A percentile compares a stretch with the other conserved stretches of the same genome.
Conservation (phyloP, 129 eudicot genomes). For the Gnaphalium uliginosum region DNA sequence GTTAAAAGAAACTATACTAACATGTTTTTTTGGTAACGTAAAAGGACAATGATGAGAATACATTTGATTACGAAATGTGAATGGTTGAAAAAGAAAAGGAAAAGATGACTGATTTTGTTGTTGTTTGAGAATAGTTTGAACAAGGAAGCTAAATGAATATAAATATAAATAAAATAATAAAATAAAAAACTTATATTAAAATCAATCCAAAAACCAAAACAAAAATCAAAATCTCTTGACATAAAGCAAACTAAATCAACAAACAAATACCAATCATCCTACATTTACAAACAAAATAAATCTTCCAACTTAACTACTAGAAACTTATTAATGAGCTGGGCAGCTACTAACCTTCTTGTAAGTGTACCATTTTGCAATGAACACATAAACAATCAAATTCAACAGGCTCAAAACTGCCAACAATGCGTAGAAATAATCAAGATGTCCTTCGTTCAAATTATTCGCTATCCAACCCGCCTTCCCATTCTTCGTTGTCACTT, state of each 20-base stretch:
- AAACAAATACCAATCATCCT: not conserved
- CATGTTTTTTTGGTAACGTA: no score
- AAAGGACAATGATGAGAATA: no score
- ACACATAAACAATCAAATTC: conserved; percentile 59
- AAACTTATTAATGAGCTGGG: conserved; percentile 4
- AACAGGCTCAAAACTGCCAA: conserved; percentile 49
- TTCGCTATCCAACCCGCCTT: conserved; percentile 70
- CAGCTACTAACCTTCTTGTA: conserved; percentile 54
- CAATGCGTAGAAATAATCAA: conserved; percentile 59
- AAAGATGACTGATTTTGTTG: no score
- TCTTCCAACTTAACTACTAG: not conserved
- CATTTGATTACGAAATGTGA: no score
- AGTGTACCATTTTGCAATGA: conserved; percentile 56
- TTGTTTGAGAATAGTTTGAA: no score
- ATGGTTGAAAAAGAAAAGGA: no score
- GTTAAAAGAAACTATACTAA: no score
- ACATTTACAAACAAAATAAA: not conserved
- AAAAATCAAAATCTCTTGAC: not conserved
- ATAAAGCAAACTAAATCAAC: not conserved
- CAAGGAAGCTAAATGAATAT: no score
- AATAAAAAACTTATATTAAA: no score
- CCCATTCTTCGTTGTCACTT: conserved; percentile 47
- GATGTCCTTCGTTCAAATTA: conserved; percentile 66
- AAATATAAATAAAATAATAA: no score
- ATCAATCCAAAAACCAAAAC: not conserved